Conservation (phyloP, 352 stramenopile genomes). For the Phytophthora kernoviae region DNA sequence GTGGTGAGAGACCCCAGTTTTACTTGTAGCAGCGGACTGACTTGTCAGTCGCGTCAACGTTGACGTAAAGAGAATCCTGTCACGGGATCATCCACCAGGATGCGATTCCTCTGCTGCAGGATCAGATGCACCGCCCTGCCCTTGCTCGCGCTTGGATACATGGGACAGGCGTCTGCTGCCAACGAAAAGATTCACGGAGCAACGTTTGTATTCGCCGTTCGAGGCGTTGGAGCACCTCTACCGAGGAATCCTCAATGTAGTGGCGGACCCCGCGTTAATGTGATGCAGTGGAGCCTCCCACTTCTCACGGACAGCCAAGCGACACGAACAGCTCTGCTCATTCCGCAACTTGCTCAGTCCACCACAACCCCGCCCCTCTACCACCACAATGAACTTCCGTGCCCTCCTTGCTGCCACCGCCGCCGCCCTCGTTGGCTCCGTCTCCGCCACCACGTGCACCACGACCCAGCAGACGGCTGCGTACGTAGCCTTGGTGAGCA, state of each 20-base stretch:
- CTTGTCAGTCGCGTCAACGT: too few species aligned
- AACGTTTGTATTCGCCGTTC: constrained; percentile 3
- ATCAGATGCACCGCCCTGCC: constrained; percentile 17
- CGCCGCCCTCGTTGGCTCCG: constrained; percentile 15
- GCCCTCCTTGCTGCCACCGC: constrained; percentile 25
- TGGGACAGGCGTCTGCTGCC: constrained; percentile 12
- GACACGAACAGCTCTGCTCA: constrained; percentile 4
- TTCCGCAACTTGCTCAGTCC: constrained; percentile 16
- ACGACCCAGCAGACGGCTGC: constrained; percentile 22
- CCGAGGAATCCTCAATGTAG: too few species aligned
- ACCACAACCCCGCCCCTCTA: constrained; percentile 5
- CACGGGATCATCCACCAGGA: constrained; percentile 1
- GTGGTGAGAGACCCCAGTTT: constrained; percentile 4
- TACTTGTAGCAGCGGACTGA: not conserved
- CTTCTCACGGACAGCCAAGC: not conserved
- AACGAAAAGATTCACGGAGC: constrained; percentile 6
- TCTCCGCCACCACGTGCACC: constrained; percentile 22
- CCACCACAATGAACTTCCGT: constrained; percentile 28
- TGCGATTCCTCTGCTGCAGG: constrained; percentile 23
- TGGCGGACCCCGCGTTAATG: too few species aligned
- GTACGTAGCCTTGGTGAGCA: constrained; percentile 23
- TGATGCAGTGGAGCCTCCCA: not conserved
- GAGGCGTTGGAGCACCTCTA: too few species aligned
- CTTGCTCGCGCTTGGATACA: constrained; percentile 21
- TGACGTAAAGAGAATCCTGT: constrained; percentile 4